Percentiles rank a stretch among this genome's conserved stretches.
Conservation (phyloP, 1,284 basidiomycete species). For the Xerocomus tenax region DNA sequence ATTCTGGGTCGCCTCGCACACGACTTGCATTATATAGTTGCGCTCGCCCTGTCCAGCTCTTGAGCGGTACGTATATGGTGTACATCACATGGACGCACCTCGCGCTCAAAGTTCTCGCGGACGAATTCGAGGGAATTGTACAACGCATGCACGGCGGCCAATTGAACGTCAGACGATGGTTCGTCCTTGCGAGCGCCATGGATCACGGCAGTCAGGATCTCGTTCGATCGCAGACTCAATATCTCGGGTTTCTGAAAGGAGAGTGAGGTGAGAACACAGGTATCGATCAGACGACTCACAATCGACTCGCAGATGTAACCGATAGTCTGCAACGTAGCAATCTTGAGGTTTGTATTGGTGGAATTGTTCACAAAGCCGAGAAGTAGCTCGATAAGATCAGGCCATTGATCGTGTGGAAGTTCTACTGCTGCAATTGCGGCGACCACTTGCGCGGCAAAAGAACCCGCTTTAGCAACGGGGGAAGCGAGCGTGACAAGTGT, state of each 20-base stretch:
- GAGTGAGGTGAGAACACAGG: constrained; percentile 12
- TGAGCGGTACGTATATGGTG: constrained; percentile 1
- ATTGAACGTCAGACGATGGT: constrained; percentile 84
- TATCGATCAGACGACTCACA: constrained; percentile 46
- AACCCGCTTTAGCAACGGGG: constrained; percentile 64
- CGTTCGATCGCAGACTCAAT: constrained; percentile 83
- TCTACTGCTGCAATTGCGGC: constrained; percentile 92
- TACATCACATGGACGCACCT: constrained; percentile 45
- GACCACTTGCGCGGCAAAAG: constrained; percentile 87
- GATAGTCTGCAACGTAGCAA: constrained; percentile 89
- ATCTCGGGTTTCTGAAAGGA: constrained; percentile 76
- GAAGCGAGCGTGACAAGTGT: constrained; percentile 79
- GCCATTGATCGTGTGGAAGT: constrained; percentile 82
- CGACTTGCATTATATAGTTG: constrained; percentile 99
- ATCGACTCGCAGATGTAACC: constrained; percentile 96
- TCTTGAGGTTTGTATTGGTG: constrained; percentile 70
- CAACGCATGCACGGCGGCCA: constrained; percentile 90
- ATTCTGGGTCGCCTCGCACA: constrained; percentile 96
- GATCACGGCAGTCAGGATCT: constrained; percentile 97
- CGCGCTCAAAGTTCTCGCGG: constrained; percentile 93
- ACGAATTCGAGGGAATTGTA: constrained; percentile 98
- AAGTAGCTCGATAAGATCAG: constrained; percentile 81
- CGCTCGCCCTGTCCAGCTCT: constrained; percentile 70
- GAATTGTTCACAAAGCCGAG: constrained; percentile 81
- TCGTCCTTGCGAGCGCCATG: constrained; percentile 97